Percentiles rank a stretch among this genome's conserved stretches.
These are phyloP conservation scores for Cryphonectria nitschkei DNA, from an alignment of 2,329 filamentous ascomycete genomes.

Conservation along the genomic window DNA sequence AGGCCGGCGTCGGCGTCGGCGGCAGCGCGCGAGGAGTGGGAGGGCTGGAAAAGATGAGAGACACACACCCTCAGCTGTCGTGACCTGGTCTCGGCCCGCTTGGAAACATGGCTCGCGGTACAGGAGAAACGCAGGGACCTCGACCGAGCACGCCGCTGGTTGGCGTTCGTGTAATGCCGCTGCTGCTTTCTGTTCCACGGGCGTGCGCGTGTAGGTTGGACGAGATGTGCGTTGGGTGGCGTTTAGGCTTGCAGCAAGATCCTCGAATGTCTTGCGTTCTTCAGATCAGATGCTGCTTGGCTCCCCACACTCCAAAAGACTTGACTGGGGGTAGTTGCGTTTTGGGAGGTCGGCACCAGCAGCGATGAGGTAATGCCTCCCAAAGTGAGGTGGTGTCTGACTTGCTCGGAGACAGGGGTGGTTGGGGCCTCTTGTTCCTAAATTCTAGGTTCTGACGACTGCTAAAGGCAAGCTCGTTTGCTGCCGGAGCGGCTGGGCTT, in stretches of 20 bases:
- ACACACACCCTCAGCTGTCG: constrained; percentile 30
- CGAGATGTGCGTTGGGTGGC: background rate
- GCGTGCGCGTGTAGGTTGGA: background rate
- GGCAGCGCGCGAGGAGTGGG: background rate
- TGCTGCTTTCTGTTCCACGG: background rate
- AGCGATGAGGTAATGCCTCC: constrained; percentile 8
- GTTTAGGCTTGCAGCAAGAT: background rate
- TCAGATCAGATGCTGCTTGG: constrained; percentile 1
- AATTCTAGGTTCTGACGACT: constrained; percentile 3
- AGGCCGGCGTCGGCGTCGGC: constrained; percentile 17
- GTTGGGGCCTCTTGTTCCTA: background rate
- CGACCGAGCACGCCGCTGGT: constrained; percentile 3
- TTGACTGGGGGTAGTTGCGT: background rate
- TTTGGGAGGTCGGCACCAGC: background rate
- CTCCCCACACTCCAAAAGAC: constrained; percentile 3
- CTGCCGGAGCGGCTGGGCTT: background rate
- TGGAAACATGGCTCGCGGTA: constrained; percentile 26
- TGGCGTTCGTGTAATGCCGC: background rate
- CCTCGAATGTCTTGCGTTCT: constrained; percentile 3
- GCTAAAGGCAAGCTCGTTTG: background rate
- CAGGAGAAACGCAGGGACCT: background rate
- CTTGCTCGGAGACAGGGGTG: background rate
- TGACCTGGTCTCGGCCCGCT: constrained; percentile 23
- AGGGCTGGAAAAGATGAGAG: constrained; percentile 16
- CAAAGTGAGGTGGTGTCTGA: background rate